Percentiles rank a stretch among this genome's conserved stretches.
phyloP scores from a whole-genome alignment of 2,329 filamentous ascomycete genomes.

The Cytospora leucostoma region DNA sequence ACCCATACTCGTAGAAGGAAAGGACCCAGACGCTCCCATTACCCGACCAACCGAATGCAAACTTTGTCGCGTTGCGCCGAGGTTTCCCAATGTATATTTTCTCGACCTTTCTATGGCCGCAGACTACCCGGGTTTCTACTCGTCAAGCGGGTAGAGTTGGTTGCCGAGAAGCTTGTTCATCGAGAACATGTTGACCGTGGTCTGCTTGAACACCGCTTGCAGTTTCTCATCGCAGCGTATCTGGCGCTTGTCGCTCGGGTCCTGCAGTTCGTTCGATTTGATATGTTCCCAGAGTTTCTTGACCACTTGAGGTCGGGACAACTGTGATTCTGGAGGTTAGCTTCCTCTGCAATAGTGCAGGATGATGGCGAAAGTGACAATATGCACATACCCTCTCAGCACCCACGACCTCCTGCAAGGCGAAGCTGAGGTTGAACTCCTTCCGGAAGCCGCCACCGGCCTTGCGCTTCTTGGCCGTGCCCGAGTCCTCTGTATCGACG shows the following conservation, averaged over 20 bases:
- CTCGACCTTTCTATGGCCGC: not conserved
- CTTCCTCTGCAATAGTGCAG: conserved; percentile 5
- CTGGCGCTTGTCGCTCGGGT: conserved; percentile 86
- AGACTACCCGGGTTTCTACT: conserved; percentile 38
- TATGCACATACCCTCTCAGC: conserved; percentile 61
- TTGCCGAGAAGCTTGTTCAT: conserved; percentile 97
- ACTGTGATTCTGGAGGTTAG: conserved; percentile 48
- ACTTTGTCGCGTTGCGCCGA: conserved; percentile 7
- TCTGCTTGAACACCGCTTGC: conserved; percentile 87
- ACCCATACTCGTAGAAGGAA: conserved; percentile 3
- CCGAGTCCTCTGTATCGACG: conserved; percentile 60
- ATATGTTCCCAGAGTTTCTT: conserved; percentile 97
- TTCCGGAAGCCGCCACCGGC: conserved; percentile 93
- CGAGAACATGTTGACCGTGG: conserved; percentile 96
- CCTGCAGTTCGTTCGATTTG: conserved; percentile 83
- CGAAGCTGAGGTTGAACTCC: conserved; percentile 71
- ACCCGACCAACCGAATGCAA: conserved; percentile 9
- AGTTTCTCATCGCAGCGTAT: conserved; percentile 91
- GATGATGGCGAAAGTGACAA: not conserved
- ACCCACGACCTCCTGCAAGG: conserved; percentile 69
- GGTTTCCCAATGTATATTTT: conserved; percentile 1
- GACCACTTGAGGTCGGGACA: conserved; percentile 92
- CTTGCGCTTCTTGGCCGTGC: conserved; percentile 70
- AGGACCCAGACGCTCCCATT: conserved; percentile 5
- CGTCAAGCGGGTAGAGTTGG: conserved; percentile 84